phyloP scores from a whole-genome alignment of 2,329 filamentous ascomycete species.

The Fusarium coffeatum region DNA sequence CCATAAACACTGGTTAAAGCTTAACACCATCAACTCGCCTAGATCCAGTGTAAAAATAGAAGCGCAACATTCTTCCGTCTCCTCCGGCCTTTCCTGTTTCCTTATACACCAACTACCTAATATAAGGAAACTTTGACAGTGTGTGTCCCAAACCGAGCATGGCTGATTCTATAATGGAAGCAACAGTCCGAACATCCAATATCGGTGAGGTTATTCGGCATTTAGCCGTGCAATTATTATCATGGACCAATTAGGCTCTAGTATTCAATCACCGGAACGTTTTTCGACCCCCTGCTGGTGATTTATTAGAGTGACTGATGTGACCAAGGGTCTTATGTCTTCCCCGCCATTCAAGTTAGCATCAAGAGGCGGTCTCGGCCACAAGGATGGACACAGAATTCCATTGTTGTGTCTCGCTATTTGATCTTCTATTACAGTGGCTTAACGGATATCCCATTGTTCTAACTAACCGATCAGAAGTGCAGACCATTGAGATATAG shows the following conservation, averaged over 20 bases:
- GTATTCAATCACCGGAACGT: constrained; percentile 2
- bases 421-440: not conserved
- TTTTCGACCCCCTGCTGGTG: constrained; percentile 1
- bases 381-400: not conserved
- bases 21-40: not conserved
- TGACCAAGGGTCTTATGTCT: constrained; percentile 14
- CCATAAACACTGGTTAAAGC: not conserved
- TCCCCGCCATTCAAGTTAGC: constrained; percentile 15
- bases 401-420: not conserved
- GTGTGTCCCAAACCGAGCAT: not conserved
- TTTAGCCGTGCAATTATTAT: not conserved
- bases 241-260: constrained; percentile 51
- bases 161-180: not conserved
- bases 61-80: not conserved
- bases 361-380: constrained; percentile 2
- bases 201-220: not conserved
- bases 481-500: not conserved
- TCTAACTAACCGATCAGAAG: not conserved
- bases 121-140: not conserved
- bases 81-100: not conserved
- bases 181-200: not conserved
- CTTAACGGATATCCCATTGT: not conserved
- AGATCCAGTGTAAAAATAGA: not conserved
- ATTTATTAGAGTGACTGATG: constrained; percentile 1
- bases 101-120: not conserved